Conservation (phyloP, 2,329 filamentous ascomycete genomes). For the Neonectria faginata region DNA sequence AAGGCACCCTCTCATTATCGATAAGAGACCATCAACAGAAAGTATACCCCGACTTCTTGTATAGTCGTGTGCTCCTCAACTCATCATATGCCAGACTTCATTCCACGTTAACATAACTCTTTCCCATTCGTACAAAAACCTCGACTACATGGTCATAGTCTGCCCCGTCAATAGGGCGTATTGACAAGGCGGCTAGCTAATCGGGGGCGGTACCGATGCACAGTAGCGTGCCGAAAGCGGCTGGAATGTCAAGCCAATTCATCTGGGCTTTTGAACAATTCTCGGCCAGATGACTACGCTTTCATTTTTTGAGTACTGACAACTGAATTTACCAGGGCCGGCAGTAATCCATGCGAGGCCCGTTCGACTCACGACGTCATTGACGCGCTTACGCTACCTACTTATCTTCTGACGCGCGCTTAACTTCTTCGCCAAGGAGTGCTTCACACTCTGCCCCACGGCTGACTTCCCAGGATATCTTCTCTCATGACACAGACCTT, state of each 20-base stretch:
- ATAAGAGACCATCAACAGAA: neutral
- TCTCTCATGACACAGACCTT: neutral
- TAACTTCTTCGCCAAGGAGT: neutral
- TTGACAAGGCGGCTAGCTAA: conserved; percentile 24
- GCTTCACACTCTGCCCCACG: neutral
- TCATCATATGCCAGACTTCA: neutral
- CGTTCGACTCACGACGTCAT: too few species aligned
- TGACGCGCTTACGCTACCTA: too few species aligned
- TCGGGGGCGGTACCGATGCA: conserved; percentile 13
- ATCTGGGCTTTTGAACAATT: neutral
- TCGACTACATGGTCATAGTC: neutral
- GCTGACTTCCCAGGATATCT: neutral
- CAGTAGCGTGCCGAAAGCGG: conserved; percentile 8
- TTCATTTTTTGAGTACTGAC: neutral
- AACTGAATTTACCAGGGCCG: neutral
- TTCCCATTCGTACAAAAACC: neutral
- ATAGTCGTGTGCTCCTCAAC: too few species aligned
- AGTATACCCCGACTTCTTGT: neutral
- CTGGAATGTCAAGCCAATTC: neutral
- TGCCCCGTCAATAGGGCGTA: conserved; percentile 28
- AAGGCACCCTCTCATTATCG: too few species aligned
- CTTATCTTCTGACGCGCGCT: neutral
- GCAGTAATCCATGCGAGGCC: neutral
- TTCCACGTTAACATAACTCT: neutral
- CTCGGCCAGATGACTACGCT: neutral